Percentiles rank a stretch among this genome's conserved stretches.
Conservation (phyloP, 2,329 filamentous ascomycete genomes). For the Apiospora phragmitis region DNA sequence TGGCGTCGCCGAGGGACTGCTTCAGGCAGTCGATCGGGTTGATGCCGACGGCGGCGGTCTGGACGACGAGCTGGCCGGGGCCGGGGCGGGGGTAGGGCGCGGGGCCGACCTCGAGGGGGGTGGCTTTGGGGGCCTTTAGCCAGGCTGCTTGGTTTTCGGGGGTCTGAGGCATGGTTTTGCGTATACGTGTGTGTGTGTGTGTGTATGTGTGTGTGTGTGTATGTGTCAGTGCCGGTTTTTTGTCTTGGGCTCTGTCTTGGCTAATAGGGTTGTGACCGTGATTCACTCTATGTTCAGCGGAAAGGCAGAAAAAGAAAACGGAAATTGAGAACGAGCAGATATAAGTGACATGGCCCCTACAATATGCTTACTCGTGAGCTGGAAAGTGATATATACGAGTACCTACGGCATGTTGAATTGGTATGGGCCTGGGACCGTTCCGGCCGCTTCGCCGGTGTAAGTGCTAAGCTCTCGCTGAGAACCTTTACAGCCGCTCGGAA, state of each 20-base stretch:
- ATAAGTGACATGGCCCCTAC: too few relatives aligned
- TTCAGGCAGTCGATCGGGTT: slow-evolving; percentile 12
- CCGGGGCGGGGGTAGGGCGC: not conserved
- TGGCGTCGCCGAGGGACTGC: not conserved
- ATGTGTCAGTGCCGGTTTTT: not conserved
- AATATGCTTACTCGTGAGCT: too few relatives aligned
- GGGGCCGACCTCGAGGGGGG: slow-evolving; percentile 9
- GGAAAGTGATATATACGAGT: too few relatives aligned
- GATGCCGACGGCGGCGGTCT: slow-evolving; percentile 11
- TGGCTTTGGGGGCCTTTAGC: slow-evolving; percentile 6
- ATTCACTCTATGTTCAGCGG: too few relatives aligned
- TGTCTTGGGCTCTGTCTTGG: not conserved
- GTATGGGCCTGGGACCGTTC: too few relatives aligned
- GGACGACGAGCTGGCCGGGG: slow-evolving; percentile 4
- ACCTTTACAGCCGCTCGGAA: too few relatives aligned
- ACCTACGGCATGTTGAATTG: too few relatives aligned
- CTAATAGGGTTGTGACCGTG: not conserved
- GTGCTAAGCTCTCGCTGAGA: too few relatives aligned
- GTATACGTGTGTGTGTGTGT: not conserved
- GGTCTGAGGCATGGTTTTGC: not conserved
- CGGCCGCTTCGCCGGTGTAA: too few relatives aligned
- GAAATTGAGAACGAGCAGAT: too few relatives aligned
- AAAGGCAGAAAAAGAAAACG: too few relatives aligned
- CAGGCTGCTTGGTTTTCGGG: slow-evolving; percentile 10
- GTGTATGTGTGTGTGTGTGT: too few relatives aligned